Evolutionary conservation across 2,329 filamentous ascomycete genomes (phyloP).

Genomic region (Scolecobasidium constrictum): DNA sequence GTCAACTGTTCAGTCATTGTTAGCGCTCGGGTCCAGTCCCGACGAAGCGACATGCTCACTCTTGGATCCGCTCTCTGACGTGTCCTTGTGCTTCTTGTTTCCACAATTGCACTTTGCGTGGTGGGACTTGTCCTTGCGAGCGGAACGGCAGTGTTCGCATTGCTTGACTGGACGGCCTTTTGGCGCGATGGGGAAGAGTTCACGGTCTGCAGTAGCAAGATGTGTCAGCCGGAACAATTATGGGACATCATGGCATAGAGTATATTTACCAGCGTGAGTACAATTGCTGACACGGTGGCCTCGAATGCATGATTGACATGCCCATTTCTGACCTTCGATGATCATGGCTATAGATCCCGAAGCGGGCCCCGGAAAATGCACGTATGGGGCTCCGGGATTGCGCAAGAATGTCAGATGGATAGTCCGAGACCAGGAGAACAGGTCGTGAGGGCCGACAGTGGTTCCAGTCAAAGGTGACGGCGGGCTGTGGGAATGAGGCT

Average conservation of each 20-base stretch:
- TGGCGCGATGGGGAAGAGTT: slow-evolving; percentile 89
- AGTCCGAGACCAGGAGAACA: too few species aligned
- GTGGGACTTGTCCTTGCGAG: slow-evolving; percentile 90
- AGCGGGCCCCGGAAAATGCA: too few species aligned
- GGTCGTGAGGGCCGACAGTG: too few species aligned
- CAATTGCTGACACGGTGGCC: slow-evolving; percentile 98
- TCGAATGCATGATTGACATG: slow-evolving; percentile 95
- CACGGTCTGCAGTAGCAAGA: slow-evolving; percentile 54
- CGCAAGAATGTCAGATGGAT: too few species aligned
- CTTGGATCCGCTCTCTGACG: slow-evolving; percentile 33
- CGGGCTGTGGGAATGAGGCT: neutral
- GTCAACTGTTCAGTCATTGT: slow-evolving; percentile 20
- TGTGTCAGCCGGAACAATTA: slow-evolving; percentile 6
- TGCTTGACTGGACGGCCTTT: slow-evolving; percentile 96
- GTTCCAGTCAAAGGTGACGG: neutral
- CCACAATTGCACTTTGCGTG: slow-evolving; percentile 97
- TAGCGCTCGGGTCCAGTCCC: slow-evolving; percentile 20
- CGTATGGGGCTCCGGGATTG: too few species aligned
- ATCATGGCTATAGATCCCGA: slow-evolving; percentile 17
- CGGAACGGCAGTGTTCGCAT: slow-evolving; percentile 90
- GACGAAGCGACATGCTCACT: slow-evolving; percentile 17
- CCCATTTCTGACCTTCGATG: slow-evolving; percentile 85
- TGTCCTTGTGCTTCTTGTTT: slow-evolving; percentile 62
- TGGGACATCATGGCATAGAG: slow-evolving; percentile 16
- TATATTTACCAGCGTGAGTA: slow-evolving; percentile 75